Base-by-base conservation (phyloP, 495 filamentous ascomycete species). In the Neurospora tetraspora region DNA sequence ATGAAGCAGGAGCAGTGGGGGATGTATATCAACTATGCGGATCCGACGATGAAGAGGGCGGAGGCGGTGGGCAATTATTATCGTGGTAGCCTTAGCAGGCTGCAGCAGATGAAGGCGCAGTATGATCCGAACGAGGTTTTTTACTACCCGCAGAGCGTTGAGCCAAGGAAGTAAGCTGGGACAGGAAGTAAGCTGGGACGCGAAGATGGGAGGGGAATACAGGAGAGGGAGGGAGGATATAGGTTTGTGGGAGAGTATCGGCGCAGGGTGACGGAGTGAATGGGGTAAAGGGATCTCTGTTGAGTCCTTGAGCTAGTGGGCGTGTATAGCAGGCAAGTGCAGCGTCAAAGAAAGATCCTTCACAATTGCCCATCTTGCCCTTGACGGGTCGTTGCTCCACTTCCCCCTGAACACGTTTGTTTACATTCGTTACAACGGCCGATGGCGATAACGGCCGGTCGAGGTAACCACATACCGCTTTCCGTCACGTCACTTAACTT, bases 81-180 rank as follows among this genome's bases (percentile, higher is more conserved):
- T 83, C 81, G 86, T 0, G 68, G 78, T 5, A 90, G 86, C 73
- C 78, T 89, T n/a, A 79, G 79, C 4, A 80, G 80, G 39, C 77
- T 91, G 61, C 77, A 85, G 77, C 70, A 79, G 59, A 82, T 91
- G 68, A 91, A 91, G 82, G 78, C 80, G 0, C 75, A 77, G 12
- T 73, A 88, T 31, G 89, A 91, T 76, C 89, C 89, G 0, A 76
- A 81, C 0, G 86, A 91, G 81, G 70, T 90, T 11, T 91, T 91
- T 47, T 87, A 89, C 72, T 90, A 90, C 75, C 88, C 88, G 8
- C 88, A 90, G 75, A 86, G 86, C 36, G 82, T 91, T 12, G 74
- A 76, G 68, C 81, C 85, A 20, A 81, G 78, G 18, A 76, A 73
- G 43, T 74, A 70, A 14, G 10, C n/a, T 53, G 43, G n/a, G n/a